Evolutionary conservation across 352 stramenopile species (phyloP).

Genomic region (Globisporangium viniferum): DNA sequence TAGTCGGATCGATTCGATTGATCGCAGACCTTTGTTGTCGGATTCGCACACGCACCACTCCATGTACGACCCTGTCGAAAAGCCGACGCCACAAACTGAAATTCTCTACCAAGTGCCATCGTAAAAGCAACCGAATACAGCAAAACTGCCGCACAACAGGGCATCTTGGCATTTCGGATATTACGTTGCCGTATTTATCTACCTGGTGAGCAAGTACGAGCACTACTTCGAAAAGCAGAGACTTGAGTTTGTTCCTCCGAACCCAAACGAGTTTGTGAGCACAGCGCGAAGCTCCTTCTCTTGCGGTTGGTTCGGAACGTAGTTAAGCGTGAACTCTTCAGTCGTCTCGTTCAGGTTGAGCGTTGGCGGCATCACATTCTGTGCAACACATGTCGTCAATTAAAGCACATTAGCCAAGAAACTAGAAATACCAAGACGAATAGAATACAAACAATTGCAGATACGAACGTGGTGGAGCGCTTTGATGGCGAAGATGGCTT

Average conservation of each 20-base stretch:
- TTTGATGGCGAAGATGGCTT: conserved; percentile 95
- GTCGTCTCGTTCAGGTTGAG: conserved; percentile 88
- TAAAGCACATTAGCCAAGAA: not conserved
- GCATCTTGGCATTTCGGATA: not conserved
- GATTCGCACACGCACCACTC: conserved; percentile 18
- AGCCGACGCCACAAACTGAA: conserved; percentile 13
- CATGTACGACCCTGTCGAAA: conserved; percentile 24
- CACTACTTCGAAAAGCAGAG: conserved; percentile 73
- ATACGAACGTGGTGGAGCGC: conserved; percentile 79
- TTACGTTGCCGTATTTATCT: not conserved
- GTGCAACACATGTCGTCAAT: not conserved
- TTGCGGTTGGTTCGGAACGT: conserved; percentile 66
- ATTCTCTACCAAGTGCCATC: conserved; percentile 29
- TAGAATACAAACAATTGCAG: not conserved
- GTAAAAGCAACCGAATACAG: conserved; percentile 9
- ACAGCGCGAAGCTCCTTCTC: conserved; percentile 76
- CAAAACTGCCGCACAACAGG: not conserved
- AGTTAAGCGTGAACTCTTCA: conserved; percentile 83
- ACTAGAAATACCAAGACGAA: not conserved
- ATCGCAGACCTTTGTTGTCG: not conserved
- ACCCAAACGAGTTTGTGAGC: conserved; percentile 97
- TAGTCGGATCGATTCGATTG: conserved; percentile 4
- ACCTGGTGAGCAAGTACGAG: not conserved
- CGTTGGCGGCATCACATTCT: conserved; percentile 92
- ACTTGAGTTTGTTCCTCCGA: conserved; percentile 95